A percentile compares a stretch with the other conserved stretches of the same genome.
These are phyloP conservation scores for Candida qinlingensis DNA, from an alignment of 805 yeast species.

Conservation along the genomic window DNA sequence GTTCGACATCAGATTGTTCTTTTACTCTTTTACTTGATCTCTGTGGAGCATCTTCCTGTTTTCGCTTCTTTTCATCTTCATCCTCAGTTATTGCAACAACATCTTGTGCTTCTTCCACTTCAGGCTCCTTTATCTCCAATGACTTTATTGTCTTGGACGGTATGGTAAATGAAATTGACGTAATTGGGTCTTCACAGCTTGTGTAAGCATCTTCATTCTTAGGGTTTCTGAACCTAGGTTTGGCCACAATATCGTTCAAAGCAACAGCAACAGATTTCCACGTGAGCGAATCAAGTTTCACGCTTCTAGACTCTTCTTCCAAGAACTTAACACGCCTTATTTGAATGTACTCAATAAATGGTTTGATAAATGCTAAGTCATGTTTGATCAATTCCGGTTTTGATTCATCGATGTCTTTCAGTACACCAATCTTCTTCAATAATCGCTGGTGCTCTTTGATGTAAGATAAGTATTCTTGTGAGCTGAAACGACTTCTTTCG, in stretches of 20 bases:
- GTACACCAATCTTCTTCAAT: slow-evolving; percentile 1
- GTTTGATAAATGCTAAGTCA: slow-evolving; percentile 12
- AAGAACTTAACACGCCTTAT: slow-evolving; percentile 6
- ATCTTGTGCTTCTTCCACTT: neutral
- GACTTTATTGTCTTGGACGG: too few species aligned
- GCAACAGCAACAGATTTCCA: slow-evolving; percentile 27
- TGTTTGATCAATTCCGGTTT: slow-evolving; percentile 9
- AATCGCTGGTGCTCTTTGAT: slow-evolving; percentile 11
- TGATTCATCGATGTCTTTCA: neutral
- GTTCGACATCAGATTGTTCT: slow-evolving; percentile 26
- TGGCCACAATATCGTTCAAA: slow-evolving; percentile 29
- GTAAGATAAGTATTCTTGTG: slow-evolving; percentile 9
- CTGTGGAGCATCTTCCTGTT: slow-evolving; percentile 22
- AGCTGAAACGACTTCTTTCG: slow-evolving; percentile 19
- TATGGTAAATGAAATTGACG: slow-evolving; percentile 27
- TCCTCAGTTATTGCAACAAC: neutral
- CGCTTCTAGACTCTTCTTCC: slow-evolving; percentile 8
- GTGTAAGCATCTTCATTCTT: slow-evolving; percentile 48
- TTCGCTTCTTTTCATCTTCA: slow-evolving; percentile 10
- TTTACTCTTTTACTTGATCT: slow-evolving; percentile 37
- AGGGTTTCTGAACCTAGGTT: slow-evolving; percentile 24
- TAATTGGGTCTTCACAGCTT: slow-evolving; percentile 44
- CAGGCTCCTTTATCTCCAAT: too few species aligned
- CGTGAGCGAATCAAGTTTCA: slow-evolving; percentile 18
- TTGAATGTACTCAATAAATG: slow-evolving; percentile 11